Conservation (phyloP, 148 eudicot species). For the Rhododendron griersonianum region DNA sequence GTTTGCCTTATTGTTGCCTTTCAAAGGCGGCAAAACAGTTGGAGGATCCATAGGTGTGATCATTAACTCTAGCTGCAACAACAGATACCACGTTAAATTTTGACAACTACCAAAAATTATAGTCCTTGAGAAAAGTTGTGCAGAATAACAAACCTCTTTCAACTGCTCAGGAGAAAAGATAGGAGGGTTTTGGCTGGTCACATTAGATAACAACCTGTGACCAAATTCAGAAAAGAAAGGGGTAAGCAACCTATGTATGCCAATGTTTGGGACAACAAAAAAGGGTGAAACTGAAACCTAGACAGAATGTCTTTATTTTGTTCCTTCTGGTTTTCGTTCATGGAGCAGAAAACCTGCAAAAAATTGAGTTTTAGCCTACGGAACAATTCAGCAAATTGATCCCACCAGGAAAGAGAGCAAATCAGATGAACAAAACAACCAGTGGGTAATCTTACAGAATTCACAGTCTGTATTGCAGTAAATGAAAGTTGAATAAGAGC, state of each 20-base stretch:
- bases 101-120: not conserved
- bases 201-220: slow-evolving; percentile 62
- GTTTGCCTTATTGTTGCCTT: slow-evolving; percentile 30
- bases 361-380: not conserved
- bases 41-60: slow-evolving; percentile 27
- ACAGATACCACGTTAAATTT: not conserved
- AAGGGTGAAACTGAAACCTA: slow-evolving; percentile 40
- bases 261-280: slow-evolving; percentile 2
- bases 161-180: slow-evolving; percentile 58
- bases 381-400: not conserved
- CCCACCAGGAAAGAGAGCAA: not conserved
- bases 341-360: slow-evolving; percentile 62
- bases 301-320: slow-evolving; percentile 47
- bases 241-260: slow-evolving; percentile 1
- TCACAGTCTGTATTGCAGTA: slow-evolving; percentile 46
- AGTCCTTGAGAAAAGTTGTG: not conserved
- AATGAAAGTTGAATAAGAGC: slow-evolving; percentile 49
- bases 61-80: slow-evolving; percentile 61
- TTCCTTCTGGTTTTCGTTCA: slow-evolving; percentile 49
- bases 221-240: slow-evolving; percentile 11
- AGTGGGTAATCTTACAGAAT: slow-evolving; percentile 49
- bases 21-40: slow-evolving; percentile 22
- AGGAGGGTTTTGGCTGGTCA: slow-evolving; percentile 39
- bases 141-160: slow-evolving; percentile 57
- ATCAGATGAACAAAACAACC: not conserved